Evolutionary conservation across 2,329 filamentous ascomycete genomes (phyloP).

Genomic region (Dactylonectria estremocensis): DNA sequence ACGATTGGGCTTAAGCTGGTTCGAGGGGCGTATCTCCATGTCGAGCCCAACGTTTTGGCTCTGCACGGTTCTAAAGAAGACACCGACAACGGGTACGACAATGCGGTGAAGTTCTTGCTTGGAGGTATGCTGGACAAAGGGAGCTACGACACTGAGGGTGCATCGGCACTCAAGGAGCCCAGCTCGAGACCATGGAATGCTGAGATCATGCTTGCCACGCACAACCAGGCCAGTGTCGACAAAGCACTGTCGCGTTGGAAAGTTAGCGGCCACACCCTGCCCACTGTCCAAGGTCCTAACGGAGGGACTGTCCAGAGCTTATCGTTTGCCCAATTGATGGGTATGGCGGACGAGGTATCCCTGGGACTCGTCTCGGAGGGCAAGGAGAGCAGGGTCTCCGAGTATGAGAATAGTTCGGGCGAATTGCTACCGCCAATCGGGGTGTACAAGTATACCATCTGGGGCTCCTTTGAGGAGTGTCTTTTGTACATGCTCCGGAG

Average conservation of each 20-base stretch:
- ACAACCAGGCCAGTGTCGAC: constrained; percentile 21
- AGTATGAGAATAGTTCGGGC: neutral
- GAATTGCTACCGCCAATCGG: constrained; percentile 18
- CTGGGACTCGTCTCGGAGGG: constrained; percentile 21
- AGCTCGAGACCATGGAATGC: constrained; percentile 18
- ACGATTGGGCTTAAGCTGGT: constrained; percentile 27
- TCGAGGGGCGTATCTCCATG: constrained; percentile 22
- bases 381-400: constrained; percentile 9
- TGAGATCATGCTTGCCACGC: constrained; percentile 26
- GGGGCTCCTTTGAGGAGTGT: constrained; percentile 31
- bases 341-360: constrained; percentile 29
- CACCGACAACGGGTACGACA: constrained; percentile 18
- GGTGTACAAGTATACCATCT: constrained; percentile 32
- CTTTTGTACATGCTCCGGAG: constrained; percentile 27
- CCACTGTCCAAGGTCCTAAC: constrained; percentile 11
- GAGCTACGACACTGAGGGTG: neutral
- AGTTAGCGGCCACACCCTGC: too few species aligned
- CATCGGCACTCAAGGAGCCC: neutral
- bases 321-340: constrained; percentile 28
- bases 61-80: constrained; percentile 18
- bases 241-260: constrained; percentile 20
- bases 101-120: constrained; percentile 20
- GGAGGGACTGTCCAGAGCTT: constrained; percentile 20
- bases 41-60: constrained; percentile 7
- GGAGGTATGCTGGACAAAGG: constrained; percentile 5